These are phyloP conservation scores for Leucosporidium creatinivorum DNA, from an alignment of 768 basidiomycete genomes.

Conservation along the genomic window DNA sequence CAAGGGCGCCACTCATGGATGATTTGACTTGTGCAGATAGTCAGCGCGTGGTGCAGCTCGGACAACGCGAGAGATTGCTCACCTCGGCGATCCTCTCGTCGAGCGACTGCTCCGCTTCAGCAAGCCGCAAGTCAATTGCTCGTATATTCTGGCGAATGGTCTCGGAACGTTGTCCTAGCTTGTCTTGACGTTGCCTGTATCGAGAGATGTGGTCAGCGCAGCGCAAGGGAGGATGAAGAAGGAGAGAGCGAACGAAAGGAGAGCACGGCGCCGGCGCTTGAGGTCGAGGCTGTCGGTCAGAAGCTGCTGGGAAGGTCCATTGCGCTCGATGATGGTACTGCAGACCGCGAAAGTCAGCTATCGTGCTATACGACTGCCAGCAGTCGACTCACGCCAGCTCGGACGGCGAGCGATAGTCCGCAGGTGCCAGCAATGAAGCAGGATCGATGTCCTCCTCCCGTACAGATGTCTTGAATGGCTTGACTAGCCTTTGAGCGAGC, in stretches of 20 bases:
- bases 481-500: background rate
- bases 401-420: background rate
- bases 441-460: background rate
- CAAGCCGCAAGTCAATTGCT: too few species aligned
- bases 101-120: too few species aligned
- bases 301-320: background rate
- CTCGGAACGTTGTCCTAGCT: too few species aligned
- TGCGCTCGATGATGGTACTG: background rate
- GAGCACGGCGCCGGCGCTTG: background rate
- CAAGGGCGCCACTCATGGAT: too few species aligned
- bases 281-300: background rate
- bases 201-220: background rate
- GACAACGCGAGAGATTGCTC: too few species aligned
- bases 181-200: too few species aligned
- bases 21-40: too few species aligned
- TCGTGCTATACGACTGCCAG: too few species aligned
- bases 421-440: background rate
- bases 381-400: background rate
- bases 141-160: too few species aligned
- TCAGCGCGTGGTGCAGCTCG: too few species aligned
- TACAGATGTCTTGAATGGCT: background rate
- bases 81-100: too few species aligned
- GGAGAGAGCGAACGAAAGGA: background rate
- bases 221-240: background rate
- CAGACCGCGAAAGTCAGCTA: too few species aligned